Conservation (phyloP, 2,329 filamentous ascomycete genomes). For the Aspergillus fischeri region DNA sequence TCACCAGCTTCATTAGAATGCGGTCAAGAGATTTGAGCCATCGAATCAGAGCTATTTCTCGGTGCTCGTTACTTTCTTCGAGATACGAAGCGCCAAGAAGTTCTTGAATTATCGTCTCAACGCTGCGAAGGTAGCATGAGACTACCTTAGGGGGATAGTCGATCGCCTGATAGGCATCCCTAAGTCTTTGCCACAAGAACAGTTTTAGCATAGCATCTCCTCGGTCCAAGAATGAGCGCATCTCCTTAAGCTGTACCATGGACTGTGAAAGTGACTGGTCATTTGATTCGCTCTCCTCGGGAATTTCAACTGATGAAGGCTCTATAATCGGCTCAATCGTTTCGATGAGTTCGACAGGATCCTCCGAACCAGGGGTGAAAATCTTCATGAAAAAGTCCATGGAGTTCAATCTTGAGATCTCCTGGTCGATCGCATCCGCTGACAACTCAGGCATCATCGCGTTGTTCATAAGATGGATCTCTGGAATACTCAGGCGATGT, state of each 20-base stretch:
- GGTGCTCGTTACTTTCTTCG: constrained; percentile 55
- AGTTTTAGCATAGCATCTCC: constrained; percentile 79
- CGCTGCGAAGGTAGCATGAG: constrained; percentile 78
- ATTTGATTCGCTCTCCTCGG: constrained; percentile 12
- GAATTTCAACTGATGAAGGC: constrained; percentile 43
- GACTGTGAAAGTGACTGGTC: constrained; percentile 42
- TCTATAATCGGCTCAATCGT: constrained; percentile 90
- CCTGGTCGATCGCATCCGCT: constrained; percentile 74
- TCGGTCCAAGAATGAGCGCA: constrained; percentile 78
- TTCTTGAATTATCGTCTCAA: constrained; percentile 75
- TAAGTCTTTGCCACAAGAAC: constrained; percentile 86
- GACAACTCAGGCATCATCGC: constrained; percentile 85
- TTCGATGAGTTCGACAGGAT: constrained; percentile 82
- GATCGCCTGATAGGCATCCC: constrained; percentile 81
- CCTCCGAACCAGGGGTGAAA: constrained; percentile 75
- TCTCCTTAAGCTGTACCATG: constrained; percentile 59
- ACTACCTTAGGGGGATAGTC: constrained; percentile 83
- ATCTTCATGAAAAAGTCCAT: constrained; percentile 94
- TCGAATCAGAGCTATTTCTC: constrained; percentile 67
- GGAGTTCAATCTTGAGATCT: constrained; percentile 87
- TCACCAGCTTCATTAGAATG: constrained; percentile 66
- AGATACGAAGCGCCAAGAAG: constrained; percentile 57
- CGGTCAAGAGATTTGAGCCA: constrained; percentile 78
- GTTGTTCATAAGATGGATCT: constrained; percentile 72
- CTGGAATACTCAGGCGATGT: constrained; percentile 43